Evolutionary conservation across 2,329 filamentous ascomycete genomes (phyloP).

Genomic region (Cercospora sp.): DNA sequence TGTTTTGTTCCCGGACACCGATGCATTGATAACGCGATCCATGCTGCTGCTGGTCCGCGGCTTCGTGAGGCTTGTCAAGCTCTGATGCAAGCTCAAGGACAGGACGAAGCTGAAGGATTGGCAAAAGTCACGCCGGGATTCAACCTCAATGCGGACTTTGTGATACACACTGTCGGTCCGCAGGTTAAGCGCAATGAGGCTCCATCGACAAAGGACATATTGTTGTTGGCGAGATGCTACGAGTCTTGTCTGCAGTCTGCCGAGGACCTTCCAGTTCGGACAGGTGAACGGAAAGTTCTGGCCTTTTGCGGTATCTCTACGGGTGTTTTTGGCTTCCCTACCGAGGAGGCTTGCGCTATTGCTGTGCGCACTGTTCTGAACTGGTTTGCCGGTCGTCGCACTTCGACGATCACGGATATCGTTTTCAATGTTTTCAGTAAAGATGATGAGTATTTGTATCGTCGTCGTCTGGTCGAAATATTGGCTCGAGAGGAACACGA

Average conservation of each 20-base stretch:
- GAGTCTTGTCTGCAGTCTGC: not conserved
- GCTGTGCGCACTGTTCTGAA: not conserved
- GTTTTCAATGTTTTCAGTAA: not conserved
- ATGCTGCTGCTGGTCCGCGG: not conserved
- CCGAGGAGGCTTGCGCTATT: not conserved
- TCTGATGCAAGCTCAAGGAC: not conserved
- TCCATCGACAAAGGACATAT: not conserved
- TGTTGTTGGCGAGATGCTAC: not conserved
- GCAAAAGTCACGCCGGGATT: not conserved
- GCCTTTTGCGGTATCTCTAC: not conserved
- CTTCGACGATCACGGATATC: not conserved
- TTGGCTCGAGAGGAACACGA: not conserved
- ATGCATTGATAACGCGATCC: not conserved
- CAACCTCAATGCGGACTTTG: not conserved
- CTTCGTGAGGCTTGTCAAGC: not conserved
- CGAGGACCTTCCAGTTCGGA: not conserved
- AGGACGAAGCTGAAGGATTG: not conserved
- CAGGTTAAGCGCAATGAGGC: not conserved
- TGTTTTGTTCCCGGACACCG: not conserved
- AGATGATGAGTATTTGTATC: not conserved
- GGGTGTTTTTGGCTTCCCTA: not conserved
- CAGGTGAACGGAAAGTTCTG: not conserved
- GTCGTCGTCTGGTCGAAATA: not conserved
- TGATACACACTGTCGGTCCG: not conserved
- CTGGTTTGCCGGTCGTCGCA: not conserved